Conservation (phyloP, 257 asterid genomes). For the Przewalskia tangutica region DNA sequence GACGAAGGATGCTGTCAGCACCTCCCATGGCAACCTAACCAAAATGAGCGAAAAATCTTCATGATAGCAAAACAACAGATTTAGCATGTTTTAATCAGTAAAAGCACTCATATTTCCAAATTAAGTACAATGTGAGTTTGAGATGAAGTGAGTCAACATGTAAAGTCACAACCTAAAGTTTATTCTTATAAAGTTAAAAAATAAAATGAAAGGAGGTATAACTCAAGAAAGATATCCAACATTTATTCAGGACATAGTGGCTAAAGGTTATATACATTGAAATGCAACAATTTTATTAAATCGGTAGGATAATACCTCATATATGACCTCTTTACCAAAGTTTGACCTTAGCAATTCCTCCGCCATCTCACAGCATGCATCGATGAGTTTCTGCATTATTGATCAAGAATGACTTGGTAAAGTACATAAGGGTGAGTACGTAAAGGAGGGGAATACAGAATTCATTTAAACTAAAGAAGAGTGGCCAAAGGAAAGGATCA, state of each 20-base stretch:
- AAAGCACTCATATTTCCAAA: background rate
- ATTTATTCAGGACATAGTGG: background rate
- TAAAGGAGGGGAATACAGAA: background rate
- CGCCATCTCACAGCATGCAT: conserved; percentile 53
- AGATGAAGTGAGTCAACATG: background rate
- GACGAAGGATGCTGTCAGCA: conserved; percentile 54
- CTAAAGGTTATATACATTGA: background rate
- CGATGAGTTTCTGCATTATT: conserved; percentile 65
- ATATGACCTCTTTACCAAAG: conserved; percentile 74
- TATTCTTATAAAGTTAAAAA: background rate
- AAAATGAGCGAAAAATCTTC: background rate
- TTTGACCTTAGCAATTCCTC: conserved; percentile 53
- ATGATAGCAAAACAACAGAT: background rate
- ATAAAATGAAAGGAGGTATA: background rate
- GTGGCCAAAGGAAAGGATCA: background rate
- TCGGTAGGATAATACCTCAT: conserved; percentile 44
- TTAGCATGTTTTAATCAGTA: background rate
- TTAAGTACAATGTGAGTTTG: background rate
- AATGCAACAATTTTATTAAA: background rate
- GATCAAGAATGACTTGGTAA: background rate
- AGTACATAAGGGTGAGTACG: background rate
- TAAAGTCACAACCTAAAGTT: background rate
- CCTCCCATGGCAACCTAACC: conserved; percentile 70
- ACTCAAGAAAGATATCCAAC: background rate
- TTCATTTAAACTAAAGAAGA: background rate